phyloP scores from a whole-genome alignment of 2,329 filamentous ascomycete genomes.

The Phaeosphaeria sp. region DNA sequence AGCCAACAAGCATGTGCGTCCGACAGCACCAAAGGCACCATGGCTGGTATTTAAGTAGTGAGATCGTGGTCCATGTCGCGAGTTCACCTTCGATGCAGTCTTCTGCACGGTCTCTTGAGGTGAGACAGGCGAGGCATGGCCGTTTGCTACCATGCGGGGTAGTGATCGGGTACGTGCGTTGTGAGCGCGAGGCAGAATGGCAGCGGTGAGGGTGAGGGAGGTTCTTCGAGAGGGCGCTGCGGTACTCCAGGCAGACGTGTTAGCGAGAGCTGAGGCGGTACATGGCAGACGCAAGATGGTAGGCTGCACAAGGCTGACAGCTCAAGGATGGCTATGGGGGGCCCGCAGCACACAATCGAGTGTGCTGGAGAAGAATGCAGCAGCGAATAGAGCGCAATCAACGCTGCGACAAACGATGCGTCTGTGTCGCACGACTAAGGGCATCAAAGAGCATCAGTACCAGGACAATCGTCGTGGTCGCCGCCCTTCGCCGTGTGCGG shows the following conservation, averaged over 20 bases:
- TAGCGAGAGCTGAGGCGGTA: slow-evolving; percentile 9
- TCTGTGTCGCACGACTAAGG: neutral
- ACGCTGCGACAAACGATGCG: slow-evolving; percentile 2
- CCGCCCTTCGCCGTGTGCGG: slow-evolving; percentile 15
- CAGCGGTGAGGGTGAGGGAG: neutral
- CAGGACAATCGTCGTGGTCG: slow-evolving; percentile 16
- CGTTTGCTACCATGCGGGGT: slow-evolving; percentile 3
- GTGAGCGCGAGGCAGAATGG: slow-evolving; percentile 2
- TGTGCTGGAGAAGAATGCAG: neutral
- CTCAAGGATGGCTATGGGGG: neutral
- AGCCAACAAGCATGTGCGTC: too few species aligned
- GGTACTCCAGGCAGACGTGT: slow-evolving; percentile 13
- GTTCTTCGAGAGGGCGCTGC: neutral
- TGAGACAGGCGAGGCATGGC: neutral
- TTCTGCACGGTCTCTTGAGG: neutral
- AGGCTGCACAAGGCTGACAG: slow-evolving; percentile 19
- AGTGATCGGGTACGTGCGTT: slow-evolving; percentile 5
- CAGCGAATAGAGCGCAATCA: neutral
- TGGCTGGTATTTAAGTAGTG: neutral
- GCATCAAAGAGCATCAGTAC: slow-evolving; percentile 6
- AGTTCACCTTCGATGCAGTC: neutral
- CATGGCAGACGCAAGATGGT: neutral
- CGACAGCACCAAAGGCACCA: too few species aligned
- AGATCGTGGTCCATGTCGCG: neutral
- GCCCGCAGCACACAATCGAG: neutral